These are phyloP conservation scores for Tuber microsphaerosporum DNA, from an alignment of 495 filamentous ascomycete species.

Conservation along the genomic window DNA sequence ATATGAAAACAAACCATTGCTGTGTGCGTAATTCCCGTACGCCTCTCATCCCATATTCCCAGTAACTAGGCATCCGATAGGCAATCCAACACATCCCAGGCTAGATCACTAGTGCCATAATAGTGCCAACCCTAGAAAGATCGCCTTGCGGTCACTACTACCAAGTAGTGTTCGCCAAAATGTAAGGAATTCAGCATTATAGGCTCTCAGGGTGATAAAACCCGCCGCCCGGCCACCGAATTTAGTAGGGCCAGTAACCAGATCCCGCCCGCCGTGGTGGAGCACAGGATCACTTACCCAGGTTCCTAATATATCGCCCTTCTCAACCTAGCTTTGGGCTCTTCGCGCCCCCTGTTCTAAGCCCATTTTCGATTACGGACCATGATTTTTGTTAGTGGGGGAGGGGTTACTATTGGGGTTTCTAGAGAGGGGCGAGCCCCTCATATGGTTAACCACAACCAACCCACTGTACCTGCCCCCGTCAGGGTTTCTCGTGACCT, in stretches of 20 bases:
- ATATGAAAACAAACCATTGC: too few relatives aligned
- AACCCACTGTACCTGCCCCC: not conserved
- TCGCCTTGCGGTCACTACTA: not conserved
- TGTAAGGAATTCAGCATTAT: not conserved
- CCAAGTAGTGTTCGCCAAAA: not conserved
- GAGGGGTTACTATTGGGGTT: not conserved
- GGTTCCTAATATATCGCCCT: not conserved
- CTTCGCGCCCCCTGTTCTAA: not conserved
- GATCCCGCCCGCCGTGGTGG: not conserved
- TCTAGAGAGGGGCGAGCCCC: not conserved
- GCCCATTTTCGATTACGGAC: not conserved
- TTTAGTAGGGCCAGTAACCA: not conserved
- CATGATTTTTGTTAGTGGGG: not conserved
- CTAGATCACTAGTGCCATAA: not conserved
- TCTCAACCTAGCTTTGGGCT: not conserved
- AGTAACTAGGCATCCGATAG: too few relatives aligned
- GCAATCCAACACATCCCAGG: not conserved
- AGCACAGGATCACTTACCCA: not conserved
- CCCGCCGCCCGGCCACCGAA: not conserved
- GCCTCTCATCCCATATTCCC: too few relatives aligned
- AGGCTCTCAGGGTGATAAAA: not conserved
- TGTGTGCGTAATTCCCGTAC: too few relatives aligned
- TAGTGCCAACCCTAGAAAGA: not conserved
- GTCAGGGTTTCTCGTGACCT: not conserved
- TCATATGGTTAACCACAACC: not conserved